Evolutionary conservation across 371 early-diverging fungal genomes (phyloP).

Genomic region (Syncephalastrum contaminatum): DNA sequence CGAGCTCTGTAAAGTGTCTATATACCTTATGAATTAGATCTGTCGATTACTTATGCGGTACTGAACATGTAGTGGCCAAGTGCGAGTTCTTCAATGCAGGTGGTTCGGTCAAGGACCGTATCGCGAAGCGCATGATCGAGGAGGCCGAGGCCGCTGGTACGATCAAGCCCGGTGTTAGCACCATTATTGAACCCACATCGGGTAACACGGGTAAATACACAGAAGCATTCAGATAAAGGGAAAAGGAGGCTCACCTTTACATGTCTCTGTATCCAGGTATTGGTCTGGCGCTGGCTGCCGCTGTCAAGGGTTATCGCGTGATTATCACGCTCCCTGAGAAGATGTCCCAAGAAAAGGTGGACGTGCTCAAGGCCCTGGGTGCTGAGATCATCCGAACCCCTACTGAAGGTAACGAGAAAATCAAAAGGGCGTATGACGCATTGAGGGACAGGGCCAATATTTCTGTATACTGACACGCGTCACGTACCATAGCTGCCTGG

Average conservation of each 20-base stretch:
- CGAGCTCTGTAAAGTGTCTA: conserved; percentile 74
- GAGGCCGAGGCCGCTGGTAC: conserved; percentile 90
- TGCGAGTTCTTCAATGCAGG: conserved; percentile 98
- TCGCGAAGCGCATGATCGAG: conserved; percentile 93
- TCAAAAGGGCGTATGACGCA: not conserved
- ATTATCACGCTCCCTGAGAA: conserved; percentile 98
- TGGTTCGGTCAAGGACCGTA: conserved; percentile 97
- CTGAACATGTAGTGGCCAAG: conserved; percentile 75
- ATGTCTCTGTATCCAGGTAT: conserved; percentile 48
- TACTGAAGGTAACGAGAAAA: conserved; percentile 63
- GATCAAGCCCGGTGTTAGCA: conserved; percentile 82
- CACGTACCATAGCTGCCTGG: conserved; percentile 74
- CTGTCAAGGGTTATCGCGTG: conserved; percentile 95
- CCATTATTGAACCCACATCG: conserved; percentile 96
- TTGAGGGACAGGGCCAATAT: not conserved
- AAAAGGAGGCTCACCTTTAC: not conserved
- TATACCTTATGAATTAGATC: not conserved
- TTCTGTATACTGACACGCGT: not conserved
- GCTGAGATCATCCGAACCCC: conserved; percentile 98
- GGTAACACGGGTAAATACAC: conserved; percentile 84
- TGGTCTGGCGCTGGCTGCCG: conserved; percentile 90
- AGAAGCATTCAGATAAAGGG: not conserved
- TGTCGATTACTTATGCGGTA: conserved; percentile 1
- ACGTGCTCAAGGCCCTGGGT: conserved; percentile 94
- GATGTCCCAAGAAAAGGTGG: conserved; percentile 98